Conservation (phyloP, 176 grass and related monocot genomes). For the Lolium rigidum region DNA sequence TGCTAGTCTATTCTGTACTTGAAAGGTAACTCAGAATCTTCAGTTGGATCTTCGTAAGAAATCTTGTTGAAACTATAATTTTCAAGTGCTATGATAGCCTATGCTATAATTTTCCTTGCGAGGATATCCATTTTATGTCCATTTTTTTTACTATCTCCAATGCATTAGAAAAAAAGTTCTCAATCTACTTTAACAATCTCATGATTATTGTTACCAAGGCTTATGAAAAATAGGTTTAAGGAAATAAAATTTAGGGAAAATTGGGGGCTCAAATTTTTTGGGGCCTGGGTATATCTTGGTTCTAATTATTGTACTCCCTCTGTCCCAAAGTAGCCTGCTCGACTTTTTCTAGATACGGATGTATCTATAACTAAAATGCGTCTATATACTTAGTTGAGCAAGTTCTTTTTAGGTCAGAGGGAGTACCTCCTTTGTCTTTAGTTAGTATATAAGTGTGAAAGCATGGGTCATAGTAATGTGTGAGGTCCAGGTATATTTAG, state of each 20-base stretch:
- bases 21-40: background rate
- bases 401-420: too few relatives aligned
- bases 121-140: background rate
- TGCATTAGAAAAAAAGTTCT: background rate
- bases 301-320: too few relatives aligned
- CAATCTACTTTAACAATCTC: background rate
- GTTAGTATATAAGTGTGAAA: background rate
- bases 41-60: background rate
- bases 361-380: too few relatives aligned
- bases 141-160: background rate
- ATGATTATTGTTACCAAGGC: background rate
- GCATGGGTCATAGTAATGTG: background rate
- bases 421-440: background rate
- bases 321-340: too few relatives aligned
- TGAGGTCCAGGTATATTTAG: background rate
- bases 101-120: background rate
- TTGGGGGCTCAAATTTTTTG: background rate
- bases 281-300: background rate
- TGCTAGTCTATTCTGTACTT: background rate
- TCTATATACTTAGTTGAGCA: too few relatives aligned
- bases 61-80: background rate
- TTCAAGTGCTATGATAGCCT: background rate
- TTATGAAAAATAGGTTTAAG: background rate
- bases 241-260: background rate
- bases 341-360: too few relatives aligned